Evolutionary conservation across 192 early-diverging fungal genomes (phyloP), one percentile per base, ranked within the genome.

Genomic region (Coemansia sp.): DNA sequence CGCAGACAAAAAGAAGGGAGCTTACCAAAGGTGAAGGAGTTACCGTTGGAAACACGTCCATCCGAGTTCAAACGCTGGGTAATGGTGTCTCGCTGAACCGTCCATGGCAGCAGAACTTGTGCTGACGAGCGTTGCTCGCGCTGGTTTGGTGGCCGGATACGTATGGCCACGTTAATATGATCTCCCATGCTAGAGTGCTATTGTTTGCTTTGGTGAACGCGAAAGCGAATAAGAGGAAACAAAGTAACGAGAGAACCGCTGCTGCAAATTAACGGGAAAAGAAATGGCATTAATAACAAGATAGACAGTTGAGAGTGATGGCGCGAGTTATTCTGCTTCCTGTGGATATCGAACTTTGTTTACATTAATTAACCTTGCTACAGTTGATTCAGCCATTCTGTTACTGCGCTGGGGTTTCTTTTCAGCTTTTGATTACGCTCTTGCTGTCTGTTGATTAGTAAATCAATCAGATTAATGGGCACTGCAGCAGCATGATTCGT

Each of bases 91-190:
- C 66, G 67, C 11, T 85, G 74, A 15, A 85, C 62, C 1, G 41
- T 41, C 84, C 84, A 85, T 19, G 84, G 76, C 42, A 68, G 61
- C 19, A 64, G 49, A 11, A 47, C 58, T 10, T 51, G 42, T 7
- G 68, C 69, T n/a, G 83, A 63, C n/a, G 72, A 72, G 19, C 75
- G 76, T 41, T 81, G 62, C 69, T 93, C 90, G 18, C 84, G 85
- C 22, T 73, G 76, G 56, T 86, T 90, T 12, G 87, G 83, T 22
- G 92, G 92, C 46, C 92, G 85, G 41, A 89, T 83, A 58, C 92
- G 87, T 46, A 93, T 88, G 11, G 88, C 87, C 41, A 93, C 92
- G 39, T 89, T 87, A 26, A 93, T 85, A 65, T 83, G 84, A 58
- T 79, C 80, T 48, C 82, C 84, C 84, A 84, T 26, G 26, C 26